Percentiles rank a stretch among this genome's conserved stretches.
Conservation (phyloP, 164 flowering plant genomes). For the Buxus sempervirens region DNA sequence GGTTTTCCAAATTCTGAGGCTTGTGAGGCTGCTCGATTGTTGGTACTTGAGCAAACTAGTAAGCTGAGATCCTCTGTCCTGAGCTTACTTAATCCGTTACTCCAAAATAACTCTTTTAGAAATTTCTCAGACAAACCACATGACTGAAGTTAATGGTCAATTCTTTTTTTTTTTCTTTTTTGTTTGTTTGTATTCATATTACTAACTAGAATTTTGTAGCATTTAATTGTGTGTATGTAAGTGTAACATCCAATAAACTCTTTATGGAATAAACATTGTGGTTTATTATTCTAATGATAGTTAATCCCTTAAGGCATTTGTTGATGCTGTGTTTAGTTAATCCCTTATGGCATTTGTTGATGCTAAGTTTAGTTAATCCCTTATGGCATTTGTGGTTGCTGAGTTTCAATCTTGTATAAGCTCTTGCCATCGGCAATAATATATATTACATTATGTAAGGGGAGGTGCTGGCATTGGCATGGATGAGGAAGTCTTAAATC, state of each 20-base stretch:
- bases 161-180: not conserved
- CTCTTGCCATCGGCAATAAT: too few species aligned
- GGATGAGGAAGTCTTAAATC: too few species aligned
- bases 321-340: too few species aligned
- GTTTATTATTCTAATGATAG: not conserved
- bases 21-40: slow-evolving; percentile 44
- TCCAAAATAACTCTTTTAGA: slow-evolving; percentile 17
- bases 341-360: too few species aligned
- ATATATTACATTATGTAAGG: too few species aligned
- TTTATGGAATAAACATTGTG: not conserved
- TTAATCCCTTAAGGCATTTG: too few species aligned
- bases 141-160: slow-evolving; percentile 12
- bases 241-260: not conserved
- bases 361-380: too few species aligned
- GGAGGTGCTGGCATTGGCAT: too few species aligned
- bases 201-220: not conserved
- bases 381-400: too few species aligned
- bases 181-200: not conserved
- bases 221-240: not conserved
- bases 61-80: slow-evolving; percentile 48
- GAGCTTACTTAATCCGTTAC: slow-evolving; percentile 40
- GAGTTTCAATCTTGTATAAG: too few species aligned
- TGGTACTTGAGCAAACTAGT: slow-evolving; percentile 34
- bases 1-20: slow-evolving; percentile 47
- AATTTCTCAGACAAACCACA: slow-evolving; percentile 16